Conservation (phyloP, 23 red algal genomes). For the Gracilaria domingensis region DNA sequence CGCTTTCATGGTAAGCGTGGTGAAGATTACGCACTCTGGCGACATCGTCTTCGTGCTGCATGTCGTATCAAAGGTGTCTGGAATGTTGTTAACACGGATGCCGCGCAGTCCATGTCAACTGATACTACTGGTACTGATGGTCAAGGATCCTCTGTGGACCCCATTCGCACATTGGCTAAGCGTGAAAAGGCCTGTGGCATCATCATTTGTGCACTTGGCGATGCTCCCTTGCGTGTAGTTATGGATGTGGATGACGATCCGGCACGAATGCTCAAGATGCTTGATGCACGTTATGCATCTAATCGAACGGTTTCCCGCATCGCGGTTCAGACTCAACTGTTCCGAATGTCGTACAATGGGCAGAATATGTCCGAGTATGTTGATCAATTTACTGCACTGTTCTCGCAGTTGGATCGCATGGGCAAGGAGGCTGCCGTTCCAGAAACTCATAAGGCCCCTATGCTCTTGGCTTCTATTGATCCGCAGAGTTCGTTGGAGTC, state of each 20-base stretch:
- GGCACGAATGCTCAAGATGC: conserved; percentile 18
- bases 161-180: neutral
- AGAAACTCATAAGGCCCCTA: conserved; percentile 41
- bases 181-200: conserved; percentile 1
- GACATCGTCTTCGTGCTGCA: conserved; percentile 33
- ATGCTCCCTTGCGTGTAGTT: conserved; percentile 20
- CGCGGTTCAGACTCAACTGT: conserved; percentile 31
- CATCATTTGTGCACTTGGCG: conserved; percentile 1
- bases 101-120: neutral
- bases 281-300: conserved; percentile 38
- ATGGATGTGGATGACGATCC: conserved; percentile 15
- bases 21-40: conserved; percentile 23
- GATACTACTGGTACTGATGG: neutral
- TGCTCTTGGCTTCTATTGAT: conserved; percentile 21
- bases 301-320: conserved; percentile 32
- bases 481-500: conserved; percentile 6
- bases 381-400: conserved; percentile 29
- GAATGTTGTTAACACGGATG: conserved; percentile 6
- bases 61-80: conserved; percentile 34
- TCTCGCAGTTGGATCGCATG: conserved; percentile 36
- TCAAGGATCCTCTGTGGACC: neutral
- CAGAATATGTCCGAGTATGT: conserved; percentile 48
- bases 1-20: conserved; percentile 48
- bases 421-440: conserved; percentile 29
- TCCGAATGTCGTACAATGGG: conserved; percentile 34